A percentile compares a stretch with the other conserved stretches of the same genome.
Conservation (phyloP, 192 early-diverging fungal genomes). For the Backusella morwellensis region DNA sequence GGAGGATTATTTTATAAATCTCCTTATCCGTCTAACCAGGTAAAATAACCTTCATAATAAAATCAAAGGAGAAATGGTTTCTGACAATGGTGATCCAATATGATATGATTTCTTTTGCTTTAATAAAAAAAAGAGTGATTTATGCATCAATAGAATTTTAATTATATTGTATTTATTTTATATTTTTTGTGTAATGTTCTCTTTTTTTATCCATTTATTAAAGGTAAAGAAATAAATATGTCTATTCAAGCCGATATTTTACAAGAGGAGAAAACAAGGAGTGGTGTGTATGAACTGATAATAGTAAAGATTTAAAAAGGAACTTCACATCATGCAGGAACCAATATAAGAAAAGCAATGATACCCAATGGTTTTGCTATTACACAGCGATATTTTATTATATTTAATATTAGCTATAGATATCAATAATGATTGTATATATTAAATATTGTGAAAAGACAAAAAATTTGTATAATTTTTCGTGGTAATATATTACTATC, state of each 20-base stretch:
- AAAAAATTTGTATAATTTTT: too few species aligned
- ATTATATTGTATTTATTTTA: not conserved
- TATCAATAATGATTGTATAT: not conserved
- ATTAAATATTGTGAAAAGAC: not conserved
- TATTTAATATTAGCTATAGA: not conserved
- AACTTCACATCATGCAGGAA: not conserved
- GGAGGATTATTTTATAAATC: not conserved
- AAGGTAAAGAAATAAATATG: not conserved
- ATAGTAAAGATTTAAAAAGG: not conserved
- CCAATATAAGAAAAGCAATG: not conserved
- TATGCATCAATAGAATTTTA: not conserved
- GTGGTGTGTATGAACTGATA: not conserved
- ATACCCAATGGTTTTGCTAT: not conserved
- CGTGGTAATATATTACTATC: too few species aligned
- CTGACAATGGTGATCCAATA: not conserved
- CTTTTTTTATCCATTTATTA: not conserved
- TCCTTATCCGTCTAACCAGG: not conserved
- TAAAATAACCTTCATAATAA: not conserved
- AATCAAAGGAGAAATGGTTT: not conserved
- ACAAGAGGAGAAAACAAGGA: not conserved
- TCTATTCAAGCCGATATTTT: not conserved
- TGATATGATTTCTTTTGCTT: too few species aligned
- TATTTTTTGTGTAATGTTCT: too few species aligned
- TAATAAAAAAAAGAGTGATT: too few species aligned
- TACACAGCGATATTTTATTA: not conserved